Evolutionary conservation across 257 asterid genomes (phyloP).

Genomic region (Solanum gandarillasii): DNA sequence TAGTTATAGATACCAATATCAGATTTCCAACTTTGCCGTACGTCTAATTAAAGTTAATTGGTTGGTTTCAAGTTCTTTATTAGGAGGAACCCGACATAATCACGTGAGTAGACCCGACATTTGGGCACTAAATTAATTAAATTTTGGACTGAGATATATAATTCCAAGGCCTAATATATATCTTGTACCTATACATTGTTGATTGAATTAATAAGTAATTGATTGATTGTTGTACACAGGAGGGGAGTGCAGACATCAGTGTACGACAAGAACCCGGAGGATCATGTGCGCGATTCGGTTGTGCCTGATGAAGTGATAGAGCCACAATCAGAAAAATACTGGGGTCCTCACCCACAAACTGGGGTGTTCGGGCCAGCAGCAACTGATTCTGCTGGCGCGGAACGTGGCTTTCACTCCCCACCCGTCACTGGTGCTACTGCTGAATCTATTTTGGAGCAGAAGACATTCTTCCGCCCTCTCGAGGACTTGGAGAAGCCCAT

Average conservation of each 20-base stretch:
- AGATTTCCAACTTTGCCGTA: not conserved
- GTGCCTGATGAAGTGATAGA: constrained; percentile 57
- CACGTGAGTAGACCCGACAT: not conserved
- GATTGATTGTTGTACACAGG: constrained; percentile 15
- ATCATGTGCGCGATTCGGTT: constrained; percentile 20
- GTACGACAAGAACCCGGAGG: constrained; percentile 82
- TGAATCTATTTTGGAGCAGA: constrained; percentile 67
- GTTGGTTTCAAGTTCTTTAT: not conserved
- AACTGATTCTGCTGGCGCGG: constrained; percentile 21
- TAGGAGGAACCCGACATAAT: not conserved
- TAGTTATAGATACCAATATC: not conserved
- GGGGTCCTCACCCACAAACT: constrained; percentile 82
- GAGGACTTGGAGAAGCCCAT: constrained; percentile 83
- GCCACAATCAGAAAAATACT: constrained; percentile 36
- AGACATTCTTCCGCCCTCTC: constrained; percentile 67
- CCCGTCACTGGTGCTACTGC: constrained; percentile 1
- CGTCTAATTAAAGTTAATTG: not conserved
- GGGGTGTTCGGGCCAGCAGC: constrained; percentile 74
- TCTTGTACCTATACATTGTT: not conserved
- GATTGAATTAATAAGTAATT: not conserved
- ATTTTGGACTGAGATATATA: not conserved
- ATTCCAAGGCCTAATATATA: not conserved
- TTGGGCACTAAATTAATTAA: not conserved
- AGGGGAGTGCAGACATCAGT: constrained; percentile 60
- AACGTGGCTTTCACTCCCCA: constrained; percentile 3